Evolutionary conservation across 768 basidiomycete genomes (phyloP), one percentile per base, ranked within the genome.

Genomic region (Neoboletus magnificus): DNA sequence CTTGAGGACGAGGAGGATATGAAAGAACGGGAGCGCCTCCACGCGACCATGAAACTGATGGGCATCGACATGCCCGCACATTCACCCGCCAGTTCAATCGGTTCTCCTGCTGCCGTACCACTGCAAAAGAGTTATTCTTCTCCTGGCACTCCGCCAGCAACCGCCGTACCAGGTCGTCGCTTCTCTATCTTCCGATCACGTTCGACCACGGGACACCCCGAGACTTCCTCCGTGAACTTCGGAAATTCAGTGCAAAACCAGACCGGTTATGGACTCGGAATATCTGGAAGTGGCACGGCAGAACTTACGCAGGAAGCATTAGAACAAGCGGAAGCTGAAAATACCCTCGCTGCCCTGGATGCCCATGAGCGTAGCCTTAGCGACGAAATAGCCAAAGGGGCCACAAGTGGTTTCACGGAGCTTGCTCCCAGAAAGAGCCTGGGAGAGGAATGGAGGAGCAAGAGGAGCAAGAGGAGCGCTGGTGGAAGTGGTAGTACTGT

Each of bases 31-130:
- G 93, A 94, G 68, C 82, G 93, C 16, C 77, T 98, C 52, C 80
- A 88, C 60, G 92, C 92, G 16, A 92, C 93, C 27, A 90, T 98
- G 89, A 91, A 93, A 69, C 75, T 96, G 29, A 93, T 95, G 87
- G 96, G 96, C 5, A 91, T 96, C 57, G 85, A 82, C 46, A 76
- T 88, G 69, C 84, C 86, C 30, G 68, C 76, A n/a, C 65, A 77
- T 48, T 73, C 80, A 15, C 71, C 80, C n/a, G 33, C 56, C 15
- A 64, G 55, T 16, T 57, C 64, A 43, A 16, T 57, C 3, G 46
- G 59, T 22, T 63, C 63, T 32, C 67, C 67, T 22, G 54, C 76
- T 33, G 74, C 72, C 22, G 68, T 71, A 30, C 66, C 68, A 35
- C 65, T 74, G 57, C 74, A 74, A 65, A 79, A 78, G 57, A 74